Evolutionary conservation across 805 yeast genomes (phyloP).

Genomic region (Cyberlindnera japonica): DNA sequence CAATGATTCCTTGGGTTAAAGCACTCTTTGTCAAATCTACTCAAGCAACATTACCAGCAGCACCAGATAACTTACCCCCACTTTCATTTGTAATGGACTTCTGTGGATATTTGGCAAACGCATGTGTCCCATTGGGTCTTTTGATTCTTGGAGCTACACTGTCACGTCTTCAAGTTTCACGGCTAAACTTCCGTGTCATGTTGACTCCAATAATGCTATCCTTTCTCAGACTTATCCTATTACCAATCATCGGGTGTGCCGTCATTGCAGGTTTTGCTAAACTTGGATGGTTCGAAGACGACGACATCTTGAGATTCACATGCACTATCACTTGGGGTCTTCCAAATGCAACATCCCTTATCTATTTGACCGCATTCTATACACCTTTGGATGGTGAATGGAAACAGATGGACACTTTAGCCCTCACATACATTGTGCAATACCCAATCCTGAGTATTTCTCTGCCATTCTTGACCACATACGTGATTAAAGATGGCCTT

Average conservation of each 20-base stretch:
- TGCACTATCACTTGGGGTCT: constrained; percentile 72
- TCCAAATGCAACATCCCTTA: constrained; percentile 87
- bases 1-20: constrained; percentile 87
- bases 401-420: constrained; percentile 23
- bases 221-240: constrained; percentile 53
- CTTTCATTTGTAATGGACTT: constrained; percentile 83
- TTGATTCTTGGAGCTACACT: constrained; percentile 84
- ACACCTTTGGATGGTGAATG: constrained; percentile 5
- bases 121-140: constrained; percentile 88
- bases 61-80: constrained; percentile 88
- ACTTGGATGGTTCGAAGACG: constrained; percentile 61
- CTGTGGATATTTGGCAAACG: constrained; percentile 74
- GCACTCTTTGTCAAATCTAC: constrained; percentile 58
- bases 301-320: constrained; percentile 63
- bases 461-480: constrained; percentile 24
- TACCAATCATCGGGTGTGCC: constrained; percentile 78
- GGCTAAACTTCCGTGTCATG: constrained; percentile 33
- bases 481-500: not conserved
- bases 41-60: constrained; percentile 49
- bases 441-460: constrained; percentile 24
- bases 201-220: constrained; percentile 57
- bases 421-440: constrained; percentile 24
- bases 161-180: constrained; percentile 53
- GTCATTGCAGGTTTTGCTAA: constrained; percentile 58
- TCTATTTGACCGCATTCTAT: constrained; percentile 70